Base-by-base conservation (phyloP, 148 eudicot genomes). In the Vaccinium myrtillus region DNA sequence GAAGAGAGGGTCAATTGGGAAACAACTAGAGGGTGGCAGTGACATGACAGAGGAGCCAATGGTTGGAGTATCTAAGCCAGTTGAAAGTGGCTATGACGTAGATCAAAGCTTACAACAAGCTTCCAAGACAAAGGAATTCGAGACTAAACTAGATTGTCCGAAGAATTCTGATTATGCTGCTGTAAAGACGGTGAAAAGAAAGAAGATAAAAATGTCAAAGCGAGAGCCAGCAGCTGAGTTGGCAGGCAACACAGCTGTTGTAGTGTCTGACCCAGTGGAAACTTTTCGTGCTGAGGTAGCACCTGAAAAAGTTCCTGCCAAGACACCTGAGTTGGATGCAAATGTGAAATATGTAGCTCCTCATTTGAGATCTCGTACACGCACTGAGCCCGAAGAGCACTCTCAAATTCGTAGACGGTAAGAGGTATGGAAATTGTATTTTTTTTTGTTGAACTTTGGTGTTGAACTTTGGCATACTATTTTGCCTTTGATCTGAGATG, bases 271-370 rank as follows among this genome's bases (percentile, higher is more conserved):
- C 50, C 85, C 86, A 56, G 36, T 32, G 80, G 87, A 89, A 81
- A 86, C 82, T 71, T 63, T 55, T 77, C 87, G 32, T 76, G 71
- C 82, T 11, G 84, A 80, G 69, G 77, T 27, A 67, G 84, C 75
- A 69, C 36, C 71, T 48, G 87, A 84, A 77, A 87, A 83, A 13
- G 85, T 77, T 86, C 85, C 50, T 80, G 84, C 65, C 59, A 51
- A 80, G 46, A 90, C 83, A 75, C 58, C 82, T 58, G 81, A 14
- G 50, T 21, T 63, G 59, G 83, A 80, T 65, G 63, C 50, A 63
- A 85, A 53, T 84, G 86, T 80, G 81, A 94, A 89, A 82, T 97
- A 95, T 89, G 87, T 97, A 70, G 93, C 97, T 78, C 98, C 99
- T 48, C 97, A 92, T 82, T 88, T 95, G 81, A 92, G 98, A 87